Base-by-base conservation (phyloP, 2,329 filamentous ascomycete species). In the Daldinia sp. region DNA sequence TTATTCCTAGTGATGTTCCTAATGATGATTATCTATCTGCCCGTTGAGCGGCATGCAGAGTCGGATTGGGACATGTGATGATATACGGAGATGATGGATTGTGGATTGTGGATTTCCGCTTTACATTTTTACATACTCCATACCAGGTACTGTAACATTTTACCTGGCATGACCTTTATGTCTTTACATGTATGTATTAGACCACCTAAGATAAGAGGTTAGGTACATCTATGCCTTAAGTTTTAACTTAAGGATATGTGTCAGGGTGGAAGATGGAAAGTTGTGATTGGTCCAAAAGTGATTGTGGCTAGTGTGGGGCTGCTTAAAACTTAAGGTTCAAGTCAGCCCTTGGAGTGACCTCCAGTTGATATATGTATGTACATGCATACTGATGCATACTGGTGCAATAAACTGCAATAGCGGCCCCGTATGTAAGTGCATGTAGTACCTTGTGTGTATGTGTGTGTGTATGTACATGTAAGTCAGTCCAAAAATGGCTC, bases 401-500 rank as follows among this genome's bases (percentile, higher is more conserved):
- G 1, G 20, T 33, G 28, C 26, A 33, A 23, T 46, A 23, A 26
- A 51, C 18, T 53, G 30, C 50, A 53, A 28, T 48, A 28, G 15
- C 44, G 10, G 23, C 44, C 28, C 28, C 30, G 7, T 54, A 54
- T 54, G n/a, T 7, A 54, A 4, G 30, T 20, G 26, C 33, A 39
- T 37, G 18, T 26, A 44, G 12, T 6, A 39, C n/a, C n/a, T n/a
- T n/a, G n/a, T n/a, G n/a, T 18, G 53, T 56, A 42, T 15, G 23
- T 44, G 44, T 12, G 5, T 33, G 30, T 33, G 30, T 33, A 33
- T 33, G 30, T 33, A 33, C 48, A 63, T 65, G 57, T 60, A 60
- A 61, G 42, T 58, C 55, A 33, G 35, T 59, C 60, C 64, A 68
- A 69, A 69, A 70, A 70, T 68, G 68, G 65, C 65, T 68, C 68